These are phyloP conservation scores for Sporothrix phasma DNA, from an alignment of 2,329 filamentous ascomycete species.

Conservation along the genomic window DNA sequence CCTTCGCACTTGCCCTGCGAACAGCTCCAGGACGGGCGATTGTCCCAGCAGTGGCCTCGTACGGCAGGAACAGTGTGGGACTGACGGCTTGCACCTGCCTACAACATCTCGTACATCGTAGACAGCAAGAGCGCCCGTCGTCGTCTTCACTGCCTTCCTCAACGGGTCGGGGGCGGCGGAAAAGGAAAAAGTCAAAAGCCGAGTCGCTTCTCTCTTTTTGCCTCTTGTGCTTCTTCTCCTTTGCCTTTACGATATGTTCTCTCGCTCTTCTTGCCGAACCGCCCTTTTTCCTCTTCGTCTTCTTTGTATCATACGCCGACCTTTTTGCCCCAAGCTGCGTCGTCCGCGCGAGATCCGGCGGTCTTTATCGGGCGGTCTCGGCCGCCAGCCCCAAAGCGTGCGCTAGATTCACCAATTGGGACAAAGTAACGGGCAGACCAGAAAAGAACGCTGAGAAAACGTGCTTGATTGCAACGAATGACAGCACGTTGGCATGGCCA, in stretches of 20 bases:
- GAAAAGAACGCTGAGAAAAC: not conserved
- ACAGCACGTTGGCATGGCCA: not conserved
- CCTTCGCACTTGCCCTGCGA: not conserved
- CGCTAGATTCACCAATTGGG: not conserved
- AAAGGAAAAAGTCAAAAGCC: not conserved
- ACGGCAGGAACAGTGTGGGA: too few species aligned
- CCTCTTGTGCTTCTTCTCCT: not conserved
- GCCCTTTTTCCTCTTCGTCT: not conserved
- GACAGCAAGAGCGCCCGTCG: not conserved
- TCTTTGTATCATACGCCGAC: not conserved
- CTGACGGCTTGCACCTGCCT: not conserved
- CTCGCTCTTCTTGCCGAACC: not conserved
- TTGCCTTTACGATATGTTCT: not conserved
- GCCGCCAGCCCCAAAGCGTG: not conserved
- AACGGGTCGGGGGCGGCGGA: not conserved
- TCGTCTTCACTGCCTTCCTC: slow-evolving; percentile 4
- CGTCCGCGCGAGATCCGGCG: not conserved
- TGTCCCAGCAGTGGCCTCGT: not conserved
- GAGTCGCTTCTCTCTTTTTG: not conserved
- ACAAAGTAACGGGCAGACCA: not conserved
- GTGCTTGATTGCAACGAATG: not conserved
- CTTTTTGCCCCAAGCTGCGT: not conserved
- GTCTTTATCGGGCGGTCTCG: not conserved
- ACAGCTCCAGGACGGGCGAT: not conserved
- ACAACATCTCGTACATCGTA: too few species aligned